Conservation (phyloP, 129 eudicot species). For the Lonicera japonica region DNA sequence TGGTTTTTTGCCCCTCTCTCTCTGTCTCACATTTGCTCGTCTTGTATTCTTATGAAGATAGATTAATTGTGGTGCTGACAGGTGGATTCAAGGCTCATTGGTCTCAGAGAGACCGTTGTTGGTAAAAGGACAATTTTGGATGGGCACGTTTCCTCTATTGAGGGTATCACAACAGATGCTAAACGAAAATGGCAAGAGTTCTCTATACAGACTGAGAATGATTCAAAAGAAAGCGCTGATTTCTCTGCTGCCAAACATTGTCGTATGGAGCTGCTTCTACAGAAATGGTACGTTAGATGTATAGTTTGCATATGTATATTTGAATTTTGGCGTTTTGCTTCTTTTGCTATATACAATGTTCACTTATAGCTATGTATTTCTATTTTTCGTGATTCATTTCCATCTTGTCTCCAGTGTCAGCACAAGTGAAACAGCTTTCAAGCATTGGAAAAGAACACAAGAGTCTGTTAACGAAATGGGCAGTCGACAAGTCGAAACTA, state of each 20-base stretch:
- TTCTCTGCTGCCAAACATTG: conserved; percentile 64
- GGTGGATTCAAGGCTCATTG: conserved; percentile 74
- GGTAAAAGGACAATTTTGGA: conserved; percentile 63
- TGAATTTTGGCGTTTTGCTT: neutral
- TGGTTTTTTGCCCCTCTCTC: conserved; percentile 1
- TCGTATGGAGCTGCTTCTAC: conserved; percentile 49
- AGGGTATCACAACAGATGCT: conserved; percentile 73
- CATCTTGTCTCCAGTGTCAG: conserved; percentile 38
- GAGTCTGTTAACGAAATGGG: conserved; percentile 46
- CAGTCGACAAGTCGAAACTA: conserved; percentile 35
- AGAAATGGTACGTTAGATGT: conserved; percentile 26
- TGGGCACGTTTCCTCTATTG: conserved; percentile 67
- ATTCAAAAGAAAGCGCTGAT: conserved; percentile 52
- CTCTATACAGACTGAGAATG: conserved; percentile 63
- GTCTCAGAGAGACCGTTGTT: conserved; percentile 47
- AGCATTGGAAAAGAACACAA: conserved; percentile 44
- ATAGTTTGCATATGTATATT: neutral
- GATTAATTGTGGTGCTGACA: conserved; percentile 14
- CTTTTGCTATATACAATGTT: neutral
- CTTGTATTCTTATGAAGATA: neutral
- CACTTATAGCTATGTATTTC: neutral
- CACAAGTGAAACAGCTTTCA: conserved; percentile 46
- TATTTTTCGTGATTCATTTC: neutral
- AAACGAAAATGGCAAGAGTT: conserved; percentile 97
- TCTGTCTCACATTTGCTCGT: neutral